Evolutionary conservation across 345 rosid species (phyloP).

Genomic region (Camelina sativa): DNA sequence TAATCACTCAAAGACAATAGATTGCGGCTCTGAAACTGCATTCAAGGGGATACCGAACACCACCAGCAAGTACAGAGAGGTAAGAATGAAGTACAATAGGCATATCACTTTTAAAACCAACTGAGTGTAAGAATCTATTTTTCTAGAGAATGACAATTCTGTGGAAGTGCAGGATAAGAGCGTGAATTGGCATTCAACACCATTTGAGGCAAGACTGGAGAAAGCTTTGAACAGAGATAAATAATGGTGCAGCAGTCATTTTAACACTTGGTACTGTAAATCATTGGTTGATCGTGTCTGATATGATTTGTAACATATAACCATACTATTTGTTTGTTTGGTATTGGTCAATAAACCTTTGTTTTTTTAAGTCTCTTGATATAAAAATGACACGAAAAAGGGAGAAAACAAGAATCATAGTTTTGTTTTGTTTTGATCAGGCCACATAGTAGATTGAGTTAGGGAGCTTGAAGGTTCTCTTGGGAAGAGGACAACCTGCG

Average conservation of each 20-base stretch:
- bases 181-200: constrained; percentile 92
- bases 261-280: constrained; percentile 17
- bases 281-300: not conserved
- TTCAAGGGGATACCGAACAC: constrained; percentile 91
- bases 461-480: constrained; percentile 87
- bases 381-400: not conserved
- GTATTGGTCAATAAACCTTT: not conserved
- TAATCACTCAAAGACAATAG: constrained; percentile 45
- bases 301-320: constrained; percentile 8
- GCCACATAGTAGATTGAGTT: constrained; percentile 76
- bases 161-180: constrained; percentile 75
- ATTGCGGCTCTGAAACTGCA: constrained; percentile 56
- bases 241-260: constrained; percentile 27
- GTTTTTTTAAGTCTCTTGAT: constrained; percentile 14
- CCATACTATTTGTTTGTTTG: not conserved
- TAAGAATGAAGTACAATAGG: no score
- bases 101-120: not conserved
- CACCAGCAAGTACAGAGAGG: constrained; percentile 96
- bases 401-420: constrained; percentile 10
- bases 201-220: constrained; percentile 92
- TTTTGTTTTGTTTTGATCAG: constrained; percentile 32
- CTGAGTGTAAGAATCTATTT: not conserved
- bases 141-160: constrained; percentile 55
- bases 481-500: constrained; percentile 64
- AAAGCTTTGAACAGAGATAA: constrained; percentile 69